Evolutionary conservation across 805 yeast species (phyloP).

Genomic region (Yarrowia osloensis): DNA sequence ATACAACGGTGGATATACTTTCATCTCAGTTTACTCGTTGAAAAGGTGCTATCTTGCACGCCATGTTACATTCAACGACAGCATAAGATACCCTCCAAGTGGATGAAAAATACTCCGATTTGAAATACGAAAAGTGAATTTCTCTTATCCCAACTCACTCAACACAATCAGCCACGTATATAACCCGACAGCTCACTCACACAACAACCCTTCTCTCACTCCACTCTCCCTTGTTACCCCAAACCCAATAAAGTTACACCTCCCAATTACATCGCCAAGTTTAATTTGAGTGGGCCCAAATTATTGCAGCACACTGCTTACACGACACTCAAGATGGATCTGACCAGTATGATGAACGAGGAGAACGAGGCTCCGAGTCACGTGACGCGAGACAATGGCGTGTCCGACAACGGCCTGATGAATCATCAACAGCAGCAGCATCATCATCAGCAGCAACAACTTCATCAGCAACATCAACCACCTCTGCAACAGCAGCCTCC

Average conservation of each 20-base stretch:
- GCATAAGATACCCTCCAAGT: too few relatives aligned
- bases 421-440: not conserved
- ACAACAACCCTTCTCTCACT: too few relatives aligned
- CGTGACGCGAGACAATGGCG: not conserved
- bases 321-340: constrained; percentile 1
- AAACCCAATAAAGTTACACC: constrained; percentile 5
- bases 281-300: not conserved
- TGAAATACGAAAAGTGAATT: not conserved
- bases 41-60: too few relatives aligned
- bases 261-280: constrained; percentile 19
- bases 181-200: too few relatives aligned
- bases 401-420: not conserved
- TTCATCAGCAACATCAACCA: not conserved
- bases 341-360: constrained; percentile 29
- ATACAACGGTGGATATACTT: too few relatives aligned
- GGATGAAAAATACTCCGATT: not conserved
- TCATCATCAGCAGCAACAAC: not conserved
- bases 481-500: not conserved
- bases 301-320: not conserved
- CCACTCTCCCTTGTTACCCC: not conserved
- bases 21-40: too few relatives aligned
- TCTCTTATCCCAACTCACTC: too few relatives aligned
- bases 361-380: constrained; percentile 12
- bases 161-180: not conserved
- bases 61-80: too few relatives aligned